Evolutionary conservation across 768 basidiomycete species (phyloP), one percentile per base, ranked within the genome.

Genomic region (Leucocoprinus birnbaumii): DNA sequence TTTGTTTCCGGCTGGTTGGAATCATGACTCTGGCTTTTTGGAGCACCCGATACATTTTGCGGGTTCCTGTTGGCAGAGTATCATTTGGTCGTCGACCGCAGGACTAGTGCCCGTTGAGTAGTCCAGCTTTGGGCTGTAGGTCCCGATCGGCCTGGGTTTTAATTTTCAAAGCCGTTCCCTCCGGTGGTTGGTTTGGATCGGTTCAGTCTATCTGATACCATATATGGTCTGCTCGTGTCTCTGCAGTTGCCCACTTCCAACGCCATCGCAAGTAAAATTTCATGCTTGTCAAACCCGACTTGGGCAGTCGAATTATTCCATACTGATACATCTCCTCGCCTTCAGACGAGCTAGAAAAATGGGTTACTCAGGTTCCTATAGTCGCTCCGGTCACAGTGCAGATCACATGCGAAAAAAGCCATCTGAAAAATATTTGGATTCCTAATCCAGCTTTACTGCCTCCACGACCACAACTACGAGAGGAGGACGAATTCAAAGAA

Each of bases 401-500:
- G 16, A 53, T 53, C 22, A 16, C 11, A 25, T 51, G 57, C 22
- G 37, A 51, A 25, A 53, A 56, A 45, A 18, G 13, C 50, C 24
- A 38, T n/a, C 38, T 49, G 26, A 10, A 53, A n/a, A 40, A 52
- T 42, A 35, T 55, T 13, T 48, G 38, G 37, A 42, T 50, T 42
- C 52, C 56, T 5, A 48, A 48, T 21, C 40, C 51, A 18, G 21
- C 26, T 34, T n/a, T 48, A 26, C 48, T 53, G 46, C 27, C 57
- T 62, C 62, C 59, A 59, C 66, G 56, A 25, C 51, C 46, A 21
- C 35, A 43, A 10, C 43, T 40, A 3, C 58, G 59, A 1, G 56
- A 62, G 26, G 61, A 65, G 2, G 77, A 78, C 21, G 66, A 58
- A n/a, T 26, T 61, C 8, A n/a, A n/a, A n/a, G 82, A 84, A 42